These are phyloP conservation scores for Prototheca cutis DNA, from an alignment of 163 green algal genomes.

Conservation along the genomic window DNA sequence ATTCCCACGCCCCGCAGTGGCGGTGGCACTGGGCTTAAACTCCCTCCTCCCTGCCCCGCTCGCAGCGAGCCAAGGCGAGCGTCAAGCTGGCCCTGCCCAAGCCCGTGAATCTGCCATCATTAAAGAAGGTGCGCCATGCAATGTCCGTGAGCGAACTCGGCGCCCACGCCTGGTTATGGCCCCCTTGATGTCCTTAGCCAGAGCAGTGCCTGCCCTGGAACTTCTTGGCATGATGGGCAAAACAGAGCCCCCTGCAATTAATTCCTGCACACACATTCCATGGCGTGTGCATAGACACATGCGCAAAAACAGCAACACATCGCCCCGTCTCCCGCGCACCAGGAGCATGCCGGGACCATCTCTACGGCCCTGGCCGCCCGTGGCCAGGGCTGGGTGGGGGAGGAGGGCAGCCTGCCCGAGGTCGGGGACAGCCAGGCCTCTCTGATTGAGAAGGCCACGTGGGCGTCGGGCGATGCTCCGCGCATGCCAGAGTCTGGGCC, in stretches of 20 bases:
- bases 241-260: too few relatives aligned
- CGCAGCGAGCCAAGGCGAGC: constrained; percentile 12
- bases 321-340: background rate
- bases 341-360: constrained; percentile 19
- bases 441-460: constrained; percentile 18
- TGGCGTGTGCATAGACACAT: too few relatives aligned
- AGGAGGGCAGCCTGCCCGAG: background rate
- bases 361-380: background rate
- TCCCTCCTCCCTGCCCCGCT: background rate
- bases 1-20: too few relatives aligned
- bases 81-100: constrained; percentile 69
- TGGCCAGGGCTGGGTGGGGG: constrained; percentile 3
- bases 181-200: too few relatives aligned
- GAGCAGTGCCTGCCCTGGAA: too few relatives aligned
- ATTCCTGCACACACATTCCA: too few relatives aligned
- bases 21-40: background rate
- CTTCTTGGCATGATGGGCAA: too few relatives aligned
- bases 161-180: too few relatives aligned
- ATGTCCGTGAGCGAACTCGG: too few relatives aligned
- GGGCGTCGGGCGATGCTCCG: constrained; percentile 2
- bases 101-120: constrained; percentile 76
- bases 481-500: background rate
- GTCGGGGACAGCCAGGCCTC: background rate
- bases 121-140: constrained; percentile 74
- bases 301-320: too few relatives aligned